Evolutionary conservation across 495 filamentous ascomycete genomes (phyloP), one percentile per base, ranked within the genome.

Genomic region (Aspergillus ellipticus): DNA sequence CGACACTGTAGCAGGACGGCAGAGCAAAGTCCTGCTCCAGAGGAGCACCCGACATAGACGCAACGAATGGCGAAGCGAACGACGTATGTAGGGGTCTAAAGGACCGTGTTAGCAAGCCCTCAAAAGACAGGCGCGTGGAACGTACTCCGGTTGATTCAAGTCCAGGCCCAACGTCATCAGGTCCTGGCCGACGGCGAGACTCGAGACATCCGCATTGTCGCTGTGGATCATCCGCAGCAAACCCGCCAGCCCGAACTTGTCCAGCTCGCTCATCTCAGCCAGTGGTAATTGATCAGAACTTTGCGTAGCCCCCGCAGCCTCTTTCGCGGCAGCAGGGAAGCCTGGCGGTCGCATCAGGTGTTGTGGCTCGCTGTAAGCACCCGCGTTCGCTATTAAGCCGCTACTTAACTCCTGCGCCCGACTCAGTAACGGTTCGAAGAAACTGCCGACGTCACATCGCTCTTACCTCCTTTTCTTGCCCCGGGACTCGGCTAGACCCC

Each of bases 1-100:
- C 85, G 20, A 97, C 92, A 45, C 80, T 85, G 67, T 97, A 97
- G 68, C 90, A 94, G 20, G 86, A 82, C 2, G 92, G 92, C 6
- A 96, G 71, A 11, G 75, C 80, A 66, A 87, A 93, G 46, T 91
- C 87, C 35, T 90, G 89, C 46, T 94, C 82, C 8, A 89, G 74
- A 29, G 89, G 88, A 0, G 73, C 68, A 46, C 85, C 80, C 8
- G 88, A 82, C 55, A 85, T 82, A 11, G 78, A 69, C 16, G 88
- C 82, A 53, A 87, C 86, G 61, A 89, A 92, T 6, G 90, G 82
- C 0, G 86, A 87, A 26, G 78, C 79, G 58, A 85, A 86, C 17
- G 81, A 82, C n/a, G 83, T 78, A 66, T 84, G 82, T 26, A 87
- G 65, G 46, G 85, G 84, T 51, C 82, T 84, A 51, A 39, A 39